These are phyloP conservation scores for Fusarium sp. DNA, from an alignment of 2,329 filamentous ascomycete genomes.

Conservation along the genomic window DNA sequence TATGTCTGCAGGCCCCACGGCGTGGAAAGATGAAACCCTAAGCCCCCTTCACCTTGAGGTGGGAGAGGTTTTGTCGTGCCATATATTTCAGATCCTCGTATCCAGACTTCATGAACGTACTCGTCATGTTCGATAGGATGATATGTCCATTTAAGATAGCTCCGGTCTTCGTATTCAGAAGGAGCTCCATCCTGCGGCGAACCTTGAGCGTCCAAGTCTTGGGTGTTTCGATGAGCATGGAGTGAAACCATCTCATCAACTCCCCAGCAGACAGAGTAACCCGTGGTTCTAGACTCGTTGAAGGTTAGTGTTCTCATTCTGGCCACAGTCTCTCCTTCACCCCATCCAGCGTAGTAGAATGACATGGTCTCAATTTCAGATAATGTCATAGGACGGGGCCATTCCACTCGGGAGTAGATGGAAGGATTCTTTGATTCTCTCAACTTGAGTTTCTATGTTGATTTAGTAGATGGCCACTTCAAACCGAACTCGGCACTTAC, in stretches of 20 bases:
- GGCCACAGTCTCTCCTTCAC: slow-evolving; percentile 6
- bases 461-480: neutral
- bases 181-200: too few relatives aligned
- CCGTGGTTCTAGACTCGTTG: slow-evolving; percentile 6
- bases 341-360: slow-evolving; percentile 24
- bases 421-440: neutral
- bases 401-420: neutral
- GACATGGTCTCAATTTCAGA: neutral
- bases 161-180: neutral
- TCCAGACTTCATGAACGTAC: slow-evolving; percentile 19
- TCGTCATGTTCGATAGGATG: slow-evolving; percentile 13
- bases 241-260: slow-evolving; percentile 4
- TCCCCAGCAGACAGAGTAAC: slow-evolving; percentile 31
- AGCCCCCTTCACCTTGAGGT: neutral
- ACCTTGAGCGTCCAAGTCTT: accelerated
- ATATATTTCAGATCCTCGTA: slow-evolving; percentile 4
- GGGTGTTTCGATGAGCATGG: neutral
- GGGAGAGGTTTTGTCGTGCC: neutral
- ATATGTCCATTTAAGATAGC: slow-evolving; percentile 7
- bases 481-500: neutral
- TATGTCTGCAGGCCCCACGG: slow-evolving; percentile 9
- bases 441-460: slow-evolving; percentile 13
- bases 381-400: neutral
- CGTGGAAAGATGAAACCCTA: neutral
- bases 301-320: slow-evolving; percentile 17